These are phyloP conservation scores for Arthrobotrys musiformis DNA, from an alignment of 2,329 filamentous ascomycete species.

Conservation along the genomic window DNA sequence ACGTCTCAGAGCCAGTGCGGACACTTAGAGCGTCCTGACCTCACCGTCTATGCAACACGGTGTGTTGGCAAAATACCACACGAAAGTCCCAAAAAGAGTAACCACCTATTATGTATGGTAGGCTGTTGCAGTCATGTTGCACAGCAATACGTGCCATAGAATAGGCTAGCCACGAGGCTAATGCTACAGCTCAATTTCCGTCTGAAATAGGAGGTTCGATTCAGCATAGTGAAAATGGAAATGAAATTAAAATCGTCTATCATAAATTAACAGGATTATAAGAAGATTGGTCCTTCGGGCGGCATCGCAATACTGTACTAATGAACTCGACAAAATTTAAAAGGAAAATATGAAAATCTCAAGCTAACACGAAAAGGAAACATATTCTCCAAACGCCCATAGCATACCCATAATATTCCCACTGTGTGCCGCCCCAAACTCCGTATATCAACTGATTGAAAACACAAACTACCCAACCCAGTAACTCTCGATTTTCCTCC, in stretches of 20 bases:
- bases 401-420: background rate
- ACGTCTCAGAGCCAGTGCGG: too few relatives aligned
- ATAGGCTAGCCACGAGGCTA: too few relatives aligned
- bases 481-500: slow-evolving; percentile 28
- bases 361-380: background rate
- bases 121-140: too few relatives aligned
- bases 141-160: too few relatives aligned
- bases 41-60: too few relatives aligned
- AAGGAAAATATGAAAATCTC: background rate
- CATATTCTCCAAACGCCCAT: slow-evolving; percentile 1
- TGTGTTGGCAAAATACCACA: too few relatives aligned
- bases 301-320: too few relatives aligned
- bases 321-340: background rate
- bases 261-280: background rate
- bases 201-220: too few relatives aligned
- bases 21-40: too few relatives aligned
- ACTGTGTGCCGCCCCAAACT: background rate
- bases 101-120: too few relatives aligned
- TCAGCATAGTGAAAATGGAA: background rate
- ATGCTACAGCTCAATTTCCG: too few relatives aligned
- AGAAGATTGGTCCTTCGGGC: background rate
- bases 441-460: background rate
- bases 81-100: too few relatives aligned
- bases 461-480: slow-evolving; percentile 9
- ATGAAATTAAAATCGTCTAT: background rate